Percentiles rank a stretch among this genome's conserved stretches.
These are phyloP conservation scores for Opeltia flavorubescens DNA, from an alignment of 495 filamentous ascomycete genomes.

Conservation along the genomic window DNA sequence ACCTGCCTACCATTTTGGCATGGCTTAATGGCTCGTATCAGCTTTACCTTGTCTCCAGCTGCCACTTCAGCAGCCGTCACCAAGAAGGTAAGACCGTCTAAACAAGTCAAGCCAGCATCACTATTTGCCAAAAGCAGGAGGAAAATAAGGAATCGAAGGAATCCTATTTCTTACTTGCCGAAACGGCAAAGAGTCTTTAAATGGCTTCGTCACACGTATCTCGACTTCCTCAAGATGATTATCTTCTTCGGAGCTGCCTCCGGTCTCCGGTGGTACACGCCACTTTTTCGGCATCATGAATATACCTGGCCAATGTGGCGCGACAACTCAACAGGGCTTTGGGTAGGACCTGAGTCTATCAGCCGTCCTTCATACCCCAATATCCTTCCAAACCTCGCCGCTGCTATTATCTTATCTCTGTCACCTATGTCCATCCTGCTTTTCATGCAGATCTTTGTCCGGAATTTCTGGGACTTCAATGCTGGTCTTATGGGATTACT, in stretches of 20 bases:
- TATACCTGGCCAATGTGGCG: not conserved
- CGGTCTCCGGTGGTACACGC: not conserved
- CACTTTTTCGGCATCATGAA: not conserved
- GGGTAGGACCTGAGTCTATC: slow-evolving; percentile 6
- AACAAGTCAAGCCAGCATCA: too few species aligned
- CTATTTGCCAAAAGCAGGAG: too few species aligned
- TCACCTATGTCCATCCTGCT: slow-evolving; percentile 2
- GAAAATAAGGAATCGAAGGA: too few species aligned
- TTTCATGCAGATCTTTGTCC: slow-evolving; percentile 9
- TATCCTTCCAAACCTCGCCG: not conserved
- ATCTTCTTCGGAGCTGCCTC: not conserved
- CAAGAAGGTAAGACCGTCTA: too few species aligned
- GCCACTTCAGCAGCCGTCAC: too few species aligned
- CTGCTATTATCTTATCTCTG: not conserved
- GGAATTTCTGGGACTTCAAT: slow-evolving; percentile 8
- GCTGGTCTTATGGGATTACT: slow-evolving; percentile 8
- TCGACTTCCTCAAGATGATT: not conserved
- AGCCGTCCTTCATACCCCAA: slow-evolving; percentile 1
- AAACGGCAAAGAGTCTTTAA: too few species aligned
- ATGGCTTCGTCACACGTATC: not conserved
- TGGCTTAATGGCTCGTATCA: too few species aligned
- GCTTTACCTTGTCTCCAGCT: too few species aligned
- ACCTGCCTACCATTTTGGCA: too few species aligned
- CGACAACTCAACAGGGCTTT: not conserved
- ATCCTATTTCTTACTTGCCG: too few species aligned